Evolutionary conservation across 768 basidiomycete species (phyloP), one percentile per base, ranked within the genome.

Genomic region (Omphalotus guepiniiformis): DNA sequence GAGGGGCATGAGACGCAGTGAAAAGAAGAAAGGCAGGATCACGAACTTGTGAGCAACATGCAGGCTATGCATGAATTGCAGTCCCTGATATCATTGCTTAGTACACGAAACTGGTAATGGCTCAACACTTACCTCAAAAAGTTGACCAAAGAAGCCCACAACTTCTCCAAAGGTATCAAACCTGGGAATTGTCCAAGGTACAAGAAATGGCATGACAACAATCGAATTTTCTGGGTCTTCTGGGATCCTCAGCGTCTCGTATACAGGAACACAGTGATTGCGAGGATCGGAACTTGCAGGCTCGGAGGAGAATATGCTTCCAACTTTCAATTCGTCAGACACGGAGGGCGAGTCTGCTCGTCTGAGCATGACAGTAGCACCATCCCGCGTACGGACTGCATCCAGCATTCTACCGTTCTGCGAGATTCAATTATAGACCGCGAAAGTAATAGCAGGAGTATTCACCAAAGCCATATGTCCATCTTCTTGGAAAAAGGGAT

Each of bases 251-350:
- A 64, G 45, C 0, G 53, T 46, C 1, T 61, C 61, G 18, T 55
- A 50, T 3, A 70, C 28, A 0, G 63, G 67, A 2, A 70, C 57
- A 13, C 68, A 70, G 40, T 71, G 66, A 23, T 72, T 75, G 5
- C 49, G 39, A 11, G 59, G 55, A 40, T 63, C 51, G 9, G 49
- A 19, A 1, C 41, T 46, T 4, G 38, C 22, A 0, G 41, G 41
- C 5, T 57, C 30, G 0, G 55, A 48, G 12, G 62, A 43, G 57
- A 58, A 61, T 36, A n/a, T 43, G 0, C 41, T 28, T 9, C 13
- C 50, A 30, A 74, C 66, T 1, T 59, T 53, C 13, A 60, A 40
- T 27, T 75, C 70, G 1, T 58, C 13, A 23, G 63, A 56, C 32
- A 58, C 53, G 0, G 35, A 36, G 4, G 26, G 29, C 1, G 9